Percentiles rank a stretch among this genome's conserved stretches.
These are phyloP conservation scores for Diaporthe australafricana DNA, from an alignment of 2,329 filamentous ascomycete species.

Conservation along the genomic window DNA sequence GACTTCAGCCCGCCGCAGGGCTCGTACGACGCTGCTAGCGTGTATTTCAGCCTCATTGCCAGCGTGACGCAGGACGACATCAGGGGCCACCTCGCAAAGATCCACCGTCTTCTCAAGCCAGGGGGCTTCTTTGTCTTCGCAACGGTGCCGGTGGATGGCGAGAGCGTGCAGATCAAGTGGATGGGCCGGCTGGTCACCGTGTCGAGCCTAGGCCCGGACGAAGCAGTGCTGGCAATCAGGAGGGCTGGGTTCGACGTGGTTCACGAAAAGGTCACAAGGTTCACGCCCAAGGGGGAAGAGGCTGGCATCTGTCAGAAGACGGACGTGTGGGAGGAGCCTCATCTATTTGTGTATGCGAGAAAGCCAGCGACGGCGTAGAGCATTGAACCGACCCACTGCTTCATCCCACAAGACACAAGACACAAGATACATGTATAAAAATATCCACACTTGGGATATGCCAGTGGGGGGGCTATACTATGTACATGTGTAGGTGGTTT, in stretches of 20 bases:
- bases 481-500: no score
- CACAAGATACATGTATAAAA: no score
- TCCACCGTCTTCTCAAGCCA: constrained; percentile 34
- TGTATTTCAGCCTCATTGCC: constrained; percentile 45
- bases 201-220: constrained; percentile 42
- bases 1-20: constrained; percentile 35
- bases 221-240: constrained; percentile 37
- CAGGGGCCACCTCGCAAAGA: constrained; percentile 35
- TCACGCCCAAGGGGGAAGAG: constrained; percentile 41
- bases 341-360: constrained; percentile 44
- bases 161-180: constrained; percentile 42
- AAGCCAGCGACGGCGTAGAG: constrained; percentile 37
- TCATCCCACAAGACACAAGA: no score
- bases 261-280: constrained; percentile 37
- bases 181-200: constrained; percentile 43
- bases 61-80: constrained; percentile 44
- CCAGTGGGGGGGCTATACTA: no score
- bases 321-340: constrained; percentile 46
- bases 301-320: constrained; percentile 42
- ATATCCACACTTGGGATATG: no score
- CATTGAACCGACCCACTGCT: no score
- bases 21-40: constrained; percentile 41
- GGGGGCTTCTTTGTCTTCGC: constrained; percentile 40
- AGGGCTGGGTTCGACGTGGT: constrained; percentile 40
- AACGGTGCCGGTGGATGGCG: constrained; percentile 41